Conservation (phyloP, 73 alveolate species). For the Paraurostyla sp. region DNA sequence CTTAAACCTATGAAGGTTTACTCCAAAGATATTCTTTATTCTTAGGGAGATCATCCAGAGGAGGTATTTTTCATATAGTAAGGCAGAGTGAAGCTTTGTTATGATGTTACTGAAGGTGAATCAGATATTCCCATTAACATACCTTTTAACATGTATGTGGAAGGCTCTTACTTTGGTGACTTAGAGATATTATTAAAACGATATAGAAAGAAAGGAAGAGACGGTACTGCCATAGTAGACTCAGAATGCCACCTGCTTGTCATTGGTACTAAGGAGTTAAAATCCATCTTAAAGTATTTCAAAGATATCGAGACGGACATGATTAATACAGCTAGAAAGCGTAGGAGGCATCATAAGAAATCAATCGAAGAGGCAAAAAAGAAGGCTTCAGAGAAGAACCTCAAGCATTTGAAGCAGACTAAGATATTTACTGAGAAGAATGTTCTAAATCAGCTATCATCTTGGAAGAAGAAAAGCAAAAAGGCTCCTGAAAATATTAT, state of each 20-base stretch:
- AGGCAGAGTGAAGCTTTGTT: conserved; percentile 84
- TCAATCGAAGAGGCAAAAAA: conserved; percentile 30
- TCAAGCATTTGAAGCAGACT: background rate
- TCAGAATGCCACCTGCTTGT: conserved; percentile 46
- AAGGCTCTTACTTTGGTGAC: conserved; percentile 91
- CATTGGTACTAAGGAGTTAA: background rate
- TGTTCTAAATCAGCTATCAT: background rate
- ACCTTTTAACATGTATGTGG: conserved; percentile 79
- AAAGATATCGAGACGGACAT: background rate
- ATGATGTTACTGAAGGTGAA: conserved; percentile 55
- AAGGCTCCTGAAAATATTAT: background rate
- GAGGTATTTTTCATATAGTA: conserved; percentile 78
- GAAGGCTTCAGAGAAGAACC: background rate
- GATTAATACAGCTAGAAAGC: background rate
- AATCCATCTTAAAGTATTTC: background rate
- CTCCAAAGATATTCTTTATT: conserved; percentile 75
- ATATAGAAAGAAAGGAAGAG: conserved; percentile 5
- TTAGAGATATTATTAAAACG: conserved; percentile 59
- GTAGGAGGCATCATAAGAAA: conserved; percentile 15
- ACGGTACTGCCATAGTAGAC: conserved; percentile 65
- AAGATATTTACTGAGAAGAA: background rate
- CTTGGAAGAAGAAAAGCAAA: background rate
- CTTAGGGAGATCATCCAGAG: conserved; percentile 83
- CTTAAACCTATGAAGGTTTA: conserved; percentile 80
- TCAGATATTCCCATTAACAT: conserved; percentile 10